Evolutionary conservation across 306 rosid species (phyloP), one percentile per base, ranked within the genome.

Genomic region (Alnus rubra): DNA sequence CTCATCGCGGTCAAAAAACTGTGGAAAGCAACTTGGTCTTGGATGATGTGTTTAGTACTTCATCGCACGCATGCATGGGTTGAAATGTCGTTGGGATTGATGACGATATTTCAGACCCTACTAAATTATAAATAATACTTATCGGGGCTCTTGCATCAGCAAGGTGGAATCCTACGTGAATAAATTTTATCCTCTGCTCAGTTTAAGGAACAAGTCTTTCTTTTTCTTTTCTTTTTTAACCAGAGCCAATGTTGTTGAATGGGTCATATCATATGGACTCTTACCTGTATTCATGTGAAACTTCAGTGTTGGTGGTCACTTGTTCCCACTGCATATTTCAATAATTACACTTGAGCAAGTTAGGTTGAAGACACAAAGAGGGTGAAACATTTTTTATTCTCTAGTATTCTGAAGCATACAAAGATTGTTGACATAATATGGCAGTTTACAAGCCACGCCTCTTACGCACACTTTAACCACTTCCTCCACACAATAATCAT

Each of bases 321-420:
- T 37, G 56, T 47, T 56, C 4, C 52, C 9, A 45, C 8, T 65
- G 13, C 0, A 59, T 44, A 56, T 12, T 55, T n/a, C 33, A 23
- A 35, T 19, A 65, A 12, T 10, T 19, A 49, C 1, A 14, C 6
- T 9, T 63, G 62, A 9, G 74, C 64, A 67, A 72, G 78, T 75
- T 84, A 82, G 91, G 78, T 79, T 1, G 78, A 85, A 13, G 35
- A 69, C 90, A 74, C 75, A 50, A 74, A 82, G 78, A 44, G 79
- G 74, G 78, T 88, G 81, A 76, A 53, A 12, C 65, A 10, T 75
- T 75, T 78, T 76, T 73, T 67, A 71, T 45, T 62, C 28, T 75
- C 56, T 19, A 15, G 44, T 53, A 15, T 49, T 65, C 69, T 13
- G 4, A 2, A 50, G 33, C 86, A 77, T 67, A 33, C 31, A 76